Base-by-base conservation (phyloP, 1,284 basidiomycete species). In the Trametes pubescens region DNA sequence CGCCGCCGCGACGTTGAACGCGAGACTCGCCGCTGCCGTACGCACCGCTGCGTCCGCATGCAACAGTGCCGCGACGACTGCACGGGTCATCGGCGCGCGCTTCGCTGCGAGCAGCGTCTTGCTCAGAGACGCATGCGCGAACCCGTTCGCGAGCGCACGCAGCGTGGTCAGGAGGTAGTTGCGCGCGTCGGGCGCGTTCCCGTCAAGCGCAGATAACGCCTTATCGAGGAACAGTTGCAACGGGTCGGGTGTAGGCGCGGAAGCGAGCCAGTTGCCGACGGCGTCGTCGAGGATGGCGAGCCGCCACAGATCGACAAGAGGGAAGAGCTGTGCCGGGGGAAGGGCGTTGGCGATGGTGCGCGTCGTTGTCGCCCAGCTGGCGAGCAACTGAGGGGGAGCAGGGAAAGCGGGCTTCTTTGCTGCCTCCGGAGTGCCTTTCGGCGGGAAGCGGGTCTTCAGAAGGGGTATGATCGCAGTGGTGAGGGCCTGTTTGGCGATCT, bases 241-340 rank as follows among this genome's bases (percentile, higher is more conserved):
- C 0, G 81, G 80, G 47, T 82, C 78, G 0, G 77, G 71, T 1
- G 75, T 67, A 9, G 75, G 69, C 6, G 75, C 69, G 18, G 69
- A 62, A 8, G 85, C 79, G 46, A 80, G 80, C 82, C 85, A 87
- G 0, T 79, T 76, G 0, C 85, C 82, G 9, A 91, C 81, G 0
- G 79, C 73, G 0, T 83, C 79, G 73, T 94, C 87, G 32, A 95
- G 82, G 9, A 93, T 75, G 0, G 89, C 91, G 0, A 96, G 81
- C 1, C 94, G 84, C 92, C 93, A 95, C 63, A 96, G 81, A 72
- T 96, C 95, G 10, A 90, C 84, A 1, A 95, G 74, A 0, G 95
- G 94, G 78, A 96, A 96, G 11, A 94, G 80, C 49, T 88, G 81
- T 13, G 84, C 82, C 0, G 83, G 68, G 1, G 86, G 81, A 0